These are phyloP conservation scores for Globisporangium perplexum DNA, from an alignment of 352 stramenopile genomes.

Conservation along the genomic window DNA sequence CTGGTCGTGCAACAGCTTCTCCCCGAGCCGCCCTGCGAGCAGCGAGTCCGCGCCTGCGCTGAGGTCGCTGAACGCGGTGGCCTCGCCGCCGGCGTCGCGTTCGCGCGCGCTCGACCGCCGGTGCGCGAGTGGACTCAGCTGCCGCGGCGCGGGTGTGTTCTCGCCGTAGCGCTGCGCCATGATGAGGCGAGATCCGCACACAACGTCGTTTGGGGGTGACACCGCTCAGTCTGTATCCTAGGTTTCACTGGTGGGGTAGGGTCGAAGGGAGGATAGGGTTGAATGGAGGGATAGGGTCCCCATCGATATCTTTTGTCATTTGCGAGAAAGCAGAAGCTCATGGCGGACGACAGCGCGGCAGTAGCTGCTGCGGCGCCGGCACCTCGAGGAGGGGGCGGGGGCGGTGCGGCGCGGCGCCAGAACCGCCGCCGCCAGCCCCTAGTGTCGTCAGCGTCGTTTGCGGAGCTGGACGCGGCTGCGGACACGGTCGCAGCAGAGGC, in stretches of 20 bases:
- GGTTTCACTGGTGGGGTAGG: too few relatives aligned
- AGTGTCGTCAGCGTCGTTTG: too few relatives aligned
- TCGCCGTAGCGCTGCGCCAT: neutral
- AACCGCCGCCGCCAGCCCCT: neutral
- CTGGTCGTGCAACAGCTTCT: constrained; percentile 5
- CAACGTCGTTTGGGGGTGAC: neutral
- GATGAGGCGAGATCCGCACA: neutral
- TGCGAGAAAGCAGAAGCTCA: neutral
- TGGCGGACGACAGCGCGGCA: neutral
- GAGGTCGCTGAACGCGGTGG: neutral
- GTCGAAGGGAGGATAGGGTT: too few relatives aligned
- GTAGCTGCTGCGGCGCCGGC: too few relatives aligned
- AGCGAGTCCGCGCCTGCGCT: neutral
- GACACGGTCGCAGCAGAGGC: neutral
- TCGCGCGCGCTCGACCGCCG: constrained; percentile 1
- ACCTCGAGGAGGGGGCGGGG: neutral
- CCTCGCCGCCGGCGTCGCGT: neutral
- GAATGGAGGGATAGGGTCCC: too few relatives aligned
- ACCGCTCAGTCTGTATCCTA: too few relatives aligned
- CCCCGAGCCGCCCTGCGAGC: neutral
- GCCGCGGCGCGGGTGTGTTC: constrained; percentile 7
- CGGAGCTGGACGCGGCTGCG: neutral
- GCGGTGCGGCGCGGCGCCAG: neutral
- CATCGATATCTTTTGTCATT: too few relatives aligned
- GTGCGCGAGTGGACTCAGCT: constrained; percentile 18